Base-by-base conservation (phyloP, 2,329 filamentous ascomycete genomes). In the Elsinoe perseae region DNA sequence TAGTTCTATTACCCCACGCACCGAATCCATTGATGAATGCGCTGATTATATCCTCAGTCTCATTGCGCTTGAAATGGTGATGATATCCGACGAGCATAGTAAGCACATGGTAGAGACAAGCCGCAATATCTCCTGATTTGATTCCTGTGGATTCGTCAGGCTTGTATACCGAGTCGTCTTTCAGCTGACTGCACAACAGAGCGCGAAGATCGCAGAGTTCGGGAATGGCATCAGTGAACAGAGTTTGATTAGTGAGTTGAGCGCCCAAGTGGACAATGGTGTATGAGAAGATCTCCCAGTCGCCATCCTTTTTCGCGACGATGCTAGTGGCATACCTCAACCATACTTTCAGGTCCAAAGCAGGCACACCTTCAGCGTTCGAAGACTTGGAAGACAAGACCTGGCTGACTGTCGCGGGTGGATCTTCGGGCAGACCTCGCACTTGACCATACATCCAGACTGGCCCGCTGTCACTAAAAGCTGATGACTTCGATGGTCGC, bases 41-140 rank as follows among this genome's bases (percentile, higher is more conserved):
- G 61, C 85, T 84, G 23, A 95, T 89, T 32, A 95, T 84, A 38
- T 95, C 89, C 64, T 96, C 91, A 68, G 95, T 86, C 64, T 97
- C 90, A 27, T 81, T 80, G 66, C 91, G 91, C 55, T 83, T 79
- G 67, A 95, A 95, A 63, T 89, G 80, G 54, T 86, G 82, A 68
- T 96, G 89, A 66, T 96, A 98, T 68, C 90, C 92, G 65, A 96
- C 79, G 53, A 96, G 81, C 73, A 92, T 90, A 5, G 87, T 92
- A 61, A 98, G 75, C 28, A 85, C 84, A 64, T 96, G 87, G 64
- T 93, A 92, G 34, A 97, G 77, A 65, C 90, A 95, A 32, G 93
- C 86, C 12, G 88, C 89, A 52, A 96, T 86, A 69, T 97, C 90
- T 0, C 87, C 87, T 63, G 89, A 91, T 57, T 89, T 89, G 20